Evolutionary conservation across 78 protist species (phyloP).

Genomic region (Dictyostelium capitatum): DNA sequence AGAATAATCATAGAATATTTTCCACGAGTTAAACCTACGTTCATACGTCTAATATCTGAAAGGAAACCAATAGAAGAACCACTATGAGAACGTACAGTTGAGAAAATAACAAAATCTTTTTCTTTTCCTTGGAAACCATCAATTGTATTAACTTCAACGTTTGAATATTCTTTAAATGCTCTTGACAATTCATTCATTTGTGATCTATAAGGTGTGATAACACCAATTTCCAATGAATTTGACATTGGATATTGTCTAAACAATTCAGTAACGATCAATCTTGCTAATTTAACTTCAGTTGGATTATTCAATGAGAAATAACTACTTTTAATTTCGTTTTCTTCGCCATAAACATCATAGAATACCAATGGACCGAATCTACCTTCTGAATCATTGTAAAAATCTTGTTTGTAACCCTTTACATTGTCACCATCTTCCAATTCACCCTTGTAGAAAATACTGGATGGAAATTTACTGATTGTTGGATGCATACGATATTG

Average conservation of each 20-base stretch:
- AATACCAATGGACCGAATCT: constrained; percentile 66
- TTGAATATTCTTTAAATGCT: not conserved
- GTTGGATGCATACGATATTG: constrained; percentile 95
- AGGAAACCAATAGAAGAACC: constrained; percentile 90
- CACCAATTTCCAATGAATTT: constrained; percentile 79
- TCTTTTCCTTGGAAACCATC: constrained; percentile 86
- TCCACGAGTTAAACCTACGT: constrained; percentile 95
- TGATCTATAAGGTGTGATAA: constrained; percentile 92
- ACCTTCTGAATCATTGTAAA: constrained; percentile 15
- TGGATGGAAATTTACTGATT: constrained; percentile 89
- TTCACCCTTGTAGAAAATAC: constrained; percentile 80
- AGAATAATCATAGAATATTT: constrained; percentile 71
- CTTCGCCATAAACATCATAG: constrained; percentile 33
- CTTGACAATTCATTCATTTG: constrained; percentile 36
- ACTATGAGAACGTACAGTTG: constrained; percentile 89
- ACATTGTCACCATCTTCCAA: constrained; percentile 79
- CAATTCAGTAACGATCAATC: not conserved
- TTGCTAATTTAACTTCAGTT: constrained; percentile 32
- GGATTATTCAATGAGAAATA: constrained; percentile 26
- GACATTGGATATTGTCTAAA: not conserved
- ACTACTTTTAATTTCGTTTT: constrained; percentile 1
- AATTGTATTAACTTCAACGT: constrained; percentile 83
- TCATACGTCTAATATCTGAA: constrained; percentile 92
- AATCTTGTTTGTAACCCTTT: not conserved
- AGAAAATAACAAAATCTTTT: constrained; percentile 88